phyloP scores from a whole-genome alignment of 495 filamentous ascomycete species.

The Tuber umbilicatum region DNA sequence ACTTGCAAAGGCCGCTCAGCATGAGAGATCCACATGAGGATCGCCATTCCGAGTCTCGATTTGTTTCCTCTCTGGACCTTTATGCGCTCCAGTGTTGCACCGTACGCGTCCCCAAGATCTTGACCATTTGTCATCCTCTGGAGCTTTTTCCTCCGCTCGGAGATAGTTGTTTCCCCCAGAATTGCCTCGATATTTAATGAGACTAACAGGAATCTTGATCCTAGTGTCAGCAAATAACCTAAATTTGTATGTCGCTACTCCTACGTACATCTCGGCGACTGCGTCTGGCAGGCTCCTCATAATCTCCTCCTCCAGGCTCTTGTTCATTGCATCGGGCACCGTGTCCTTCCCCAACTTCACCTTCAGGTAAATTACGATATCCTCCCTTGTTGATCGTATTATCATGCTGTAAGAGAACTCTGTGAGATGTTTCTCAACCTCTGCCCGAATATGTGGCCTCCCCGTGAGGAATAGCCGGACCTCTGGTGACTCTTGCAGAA shows the following conservation, averaged over 20 bases:
- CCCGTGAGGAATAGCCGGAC: background rate
- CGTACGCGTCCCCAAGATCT: background rate
- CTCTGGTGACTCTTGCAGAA: background rate
- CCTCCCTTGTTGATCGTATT: background rate
- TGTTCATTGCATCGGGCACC: background rate
- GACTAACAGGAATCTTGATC: background rate
- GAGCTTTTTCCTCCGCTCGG: background rate
- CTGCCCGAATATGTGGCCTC: background rate
- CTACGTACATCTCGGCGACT: background rate
- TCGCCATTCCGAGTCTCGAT: background rate
- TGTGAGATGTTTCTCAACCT: background rate
- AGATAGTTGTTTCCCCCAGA: background rate
- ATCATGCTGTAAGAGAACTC: background rate
- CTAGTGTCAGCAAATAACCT: background rate
- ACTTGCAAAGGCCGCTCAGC: background rate
- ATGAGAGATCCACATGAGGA: background rate
- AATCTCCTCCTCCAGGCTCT: background rate
- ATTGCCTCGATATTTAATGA: slow-evolving; percentile 3
- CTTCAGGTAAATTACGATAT: background rate
- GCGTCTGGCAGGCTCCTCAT: background rate
- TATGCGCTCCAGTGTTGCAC: background rate
- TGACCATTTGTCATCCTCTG: background rate
- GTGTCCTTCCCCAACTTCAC: background rate
- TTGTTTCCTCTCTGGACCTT: background rate
- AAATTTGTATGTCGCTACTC: background rate